A percentile compares a stretch with the other conserved stretches of the same genome.
Evolutionary conservation across 345 rosid species (phyloP).

Genomic region (Excoecaria cochinchinensis): DNA sequence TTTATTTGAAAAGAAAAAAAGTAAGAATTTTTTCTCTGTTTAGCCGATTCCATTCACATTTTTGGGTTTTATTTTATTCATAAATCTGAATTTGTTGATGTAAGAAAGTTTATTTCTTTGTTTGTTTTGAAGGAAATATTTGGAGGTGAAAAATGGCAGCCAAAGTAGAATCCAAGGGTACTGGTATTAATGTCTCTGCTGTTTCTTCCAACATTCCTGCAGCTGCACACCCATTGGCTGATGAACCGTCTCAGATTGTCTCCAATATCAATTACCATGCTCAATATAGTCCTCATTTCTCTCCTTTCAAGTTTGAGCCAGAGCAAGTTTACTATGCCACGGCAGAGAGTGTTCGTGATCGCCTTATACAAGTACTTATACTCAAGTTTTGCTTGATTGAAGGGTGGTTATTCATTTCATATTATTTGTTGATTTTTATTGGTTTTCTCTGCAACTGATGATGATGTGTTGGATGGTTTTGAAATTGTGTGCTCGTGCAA

Average conservation of each 20-base stretch:
- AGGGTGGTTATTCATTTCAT: neutral
- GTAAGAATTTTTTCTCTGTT: too few species aligned
- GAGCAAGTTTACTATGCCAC: constrained; percentile 88
- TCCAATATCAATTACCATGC: constrained; percentile 79
- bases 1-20: neutral
- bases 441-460: neutral
- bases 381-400: neutral
- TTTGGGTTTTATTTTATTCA: too few species aligned
- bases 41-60: too few species aligned
- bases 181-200: constrained; percentile 11
- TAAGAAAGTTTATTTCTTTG: neutral
- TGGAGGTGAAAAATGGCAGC: constrained; percentile 3
- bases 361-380: constrained; percentile 60
- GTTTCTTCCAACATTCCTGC: constrained; percentile 45
- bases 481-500: neutral
- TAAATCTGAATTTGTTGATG: too few species aligned
- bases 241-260: constrained; percentile 58
- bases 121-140: neutral
- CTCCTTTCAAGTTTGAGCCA: constrained; percentile 83
- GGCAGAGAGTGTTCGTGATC: constrained; percentile 88
- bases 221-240: constrained; percentile 61
- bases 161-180: constrained; percentile 32
- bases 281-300: constrained; percentile 83
- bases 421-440: neutral
- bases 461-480: neutral